Evolutionary conservation across 345 rosid species (phyloP).

Genomic region (Cardiospermum halicacabum): DNA sequence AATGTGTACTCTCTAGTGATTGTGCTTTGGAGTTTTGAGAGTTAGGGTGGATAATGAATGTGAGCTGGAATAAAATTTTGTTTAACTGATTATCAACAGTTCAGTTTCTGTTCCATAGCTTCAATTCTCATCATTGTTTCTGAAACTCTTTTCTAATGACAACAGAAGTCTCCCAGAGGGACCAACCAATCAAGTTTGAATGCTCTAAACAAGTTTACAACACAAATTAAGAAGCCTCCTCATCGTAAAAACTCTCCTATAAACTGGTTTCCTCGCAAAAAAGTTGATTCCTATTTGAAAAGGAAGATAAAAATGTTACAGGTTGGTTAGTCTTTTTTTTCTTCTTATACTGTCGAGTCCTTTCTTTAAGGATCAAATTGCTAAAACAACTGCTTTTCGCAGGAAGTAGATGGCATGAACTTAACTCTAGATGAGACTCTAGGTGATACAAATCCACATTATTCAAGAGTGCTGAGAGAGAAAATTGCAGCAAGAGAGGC

Average conservation of each 20-base stretch:
- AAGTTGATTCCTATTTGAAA: slow-evolving; percentile 70
- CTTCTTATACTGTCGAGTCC: not conserved
- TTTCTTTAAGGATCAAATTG: slow-evolving; percentile 1
- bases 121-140: not conserved
- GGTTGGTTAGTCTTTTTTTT: slow-evolving; percentile 33
- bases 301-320: slow-evolving; percentile 88
- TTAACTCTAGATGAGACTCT: slow-evolving; percentile 88
- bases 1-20: too few species aligned
- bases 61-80: not conserved
- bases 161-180: slow-evolving; percentile 67
- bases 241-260: slow-evolving; percentile 76
- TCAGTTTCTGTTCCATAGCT: not conserved
- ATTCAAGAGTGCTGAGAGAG: slow-evolving; percentile 77
- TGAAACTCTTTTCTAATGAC: slow-evolving; percentile 12
- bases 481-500: slow-evolving; percentile 92
- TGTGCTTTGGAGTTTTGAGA: not conserved
- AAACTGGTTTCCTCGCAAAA: slow-evolving; percentile 84
- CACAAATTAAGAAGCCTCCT: slow-evolving; percentile 76
- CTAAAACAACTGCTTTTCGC: slow-evolving; percentile 16
- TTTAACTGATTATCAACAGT: not conserved
- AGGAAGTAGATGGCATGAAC: slow-evolving; percentile 91
- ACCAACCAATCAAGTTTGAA: slow-evolving; percentile 37
- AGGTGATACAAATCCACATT: slow-evolving; percentile 84
- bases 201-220: slow-evolving; percentile 52
- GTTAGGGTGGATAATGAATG: not conserved